These are phyloP conservation scores for Astragalus membranaceus DNA, from an alignment of 306 rosid species.

Conservation along the genomic window DNA sequence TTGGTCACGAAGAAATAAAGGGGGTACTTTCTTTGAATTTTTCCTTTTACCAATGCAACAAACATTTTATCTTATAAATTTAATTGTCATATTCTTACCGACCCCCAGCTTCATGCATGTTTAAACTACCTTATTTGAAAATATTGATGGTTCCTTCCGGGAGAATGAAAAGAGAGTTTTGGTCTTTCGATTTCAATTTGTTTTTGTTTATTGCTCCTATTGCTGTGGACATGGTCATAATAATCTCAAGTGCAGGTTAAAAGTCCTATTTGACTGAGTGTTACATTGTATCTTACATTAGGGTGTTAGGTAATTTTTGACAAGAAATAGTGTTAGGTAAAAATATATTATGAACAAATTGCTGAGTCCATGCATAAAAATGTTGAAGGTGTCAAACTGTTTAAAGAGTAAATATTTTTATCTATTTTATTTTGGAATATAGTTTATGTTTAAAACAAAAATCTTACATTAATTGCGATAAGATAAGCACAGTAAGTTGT, in stretches of 20 bases:
- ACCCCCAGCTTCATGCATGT: background rate
- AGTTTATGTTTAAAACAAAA: too few species aligned
- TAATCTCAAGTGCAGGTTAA: background rate
- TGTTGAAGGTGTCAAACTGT: slow-evolving; percentile 17
- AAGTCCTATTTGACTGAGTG: slow-evolving; percentile 8
- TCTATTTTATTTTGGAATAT: too few species aligned
- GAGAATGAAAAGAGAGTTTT: too few species aligned
- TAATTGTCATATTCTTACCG: background rate
- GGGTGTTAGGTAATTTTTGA: background rate
- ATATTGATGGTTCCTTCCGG: background rate
- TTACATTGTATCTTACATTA: background rate
- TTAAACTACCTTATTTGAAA: background rate
- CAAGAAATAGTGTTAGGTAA: background rate
- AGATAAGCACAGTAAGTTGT: too few species aligned
- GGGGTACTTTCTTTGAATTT: background rate
- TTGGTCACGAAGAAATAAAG: slow-evolving; percentile 8
- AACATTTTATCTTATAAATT: background rate
- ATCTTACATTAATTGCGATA: too few species aligned
- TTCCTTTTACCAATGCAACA: background rate
- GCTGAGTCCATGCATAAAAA: background rate
- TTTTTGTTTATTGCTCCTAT: background rate
- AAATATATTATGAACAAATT: background rate
- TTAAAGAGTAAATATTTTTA: background rate
- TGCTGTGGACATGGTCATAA: background rate
- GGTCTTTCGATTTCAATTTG: background rate